Evolutionary conservation across 208 protist species (phyloP).

Genomic region (Crithidia thermophila): DNA sequence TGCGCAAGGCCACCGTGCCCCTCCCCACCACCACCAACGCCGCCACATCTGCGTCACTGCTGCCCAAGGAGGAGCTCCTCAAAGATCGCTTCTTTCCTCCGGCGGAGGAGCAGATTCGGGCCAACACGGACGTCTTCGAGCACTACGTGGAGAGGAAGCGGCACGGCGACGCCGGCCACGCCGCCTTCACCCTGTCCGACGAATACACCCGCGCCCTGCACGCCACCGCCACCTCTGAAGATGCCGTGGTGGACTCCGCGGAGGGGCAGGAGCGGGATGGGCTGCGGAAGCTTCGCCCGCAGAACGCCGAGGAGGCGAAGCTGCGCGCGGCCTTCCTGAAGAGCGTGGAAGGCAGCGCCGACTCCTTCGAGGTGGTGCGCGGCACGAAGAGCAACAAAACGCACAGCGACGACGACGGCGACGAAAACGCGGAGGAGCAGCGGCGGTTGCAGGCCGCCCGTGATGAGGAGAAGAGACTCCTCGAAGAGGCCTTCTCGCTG

Average conservation of each 20-base stretch:
- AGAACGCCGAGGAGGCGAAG: slow-evolving; percentile 61
- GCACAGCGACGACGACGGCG: slow-evolving; percentile 13
- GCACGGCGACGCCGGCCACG: background rate
- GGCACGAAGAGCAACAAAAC: slow-evolving; percentile 18
- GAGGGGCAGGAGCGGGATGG: slow-evolving; percentile 33
- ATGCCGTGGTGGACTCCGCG: slow-evolving; percentile 30
- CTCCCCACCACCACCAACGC: slow-evolving; percentile 1
- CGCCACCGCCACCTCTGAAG: slow-evolving; percentile 38
- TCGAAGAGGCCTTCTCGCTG: slow-evolving; percentile 33
- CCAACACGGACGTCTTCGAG: slow-evolving; percentile 66
- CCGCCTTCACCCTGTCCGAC: slow-evolving; percentile 75
- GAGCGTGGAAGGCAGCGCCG: slow-evolving; percentile 55
- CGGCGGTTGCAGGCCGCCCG: background rate
- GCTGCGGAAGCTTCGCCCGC: slow-evolving; percentile 56
- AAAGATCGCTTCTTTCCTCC: slow-evolving; percentile 72
- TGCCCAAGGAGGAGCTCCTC: slow-evolving; percentile 34
- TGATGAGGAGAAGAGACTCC: slow-evolving; percentile 27
- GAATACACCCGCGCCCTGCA: slow-evolving; percentile 79
- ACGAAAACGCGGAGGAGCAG: slow-evolving; percentile 8
- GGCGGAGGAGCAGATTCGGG: slow-evolving; percentile 67
- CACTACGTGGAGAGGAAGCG: slow-evolving; percentile 32
- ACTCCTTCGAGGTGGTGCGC: slow-evolving; percentile 46
- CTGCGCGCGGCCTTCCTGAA: slow-evolving; percentile 77
- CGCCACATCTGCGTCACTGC: slow-evolving; percentile 1
- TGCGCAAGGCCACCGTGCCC: slow-evolving; percentile 64